These are phyloP conservation scores for Malassezia brasiliensis DNA, from an alignment of 1,284 basidiomycete genomes.

Conservation along the genomic window DNA sequence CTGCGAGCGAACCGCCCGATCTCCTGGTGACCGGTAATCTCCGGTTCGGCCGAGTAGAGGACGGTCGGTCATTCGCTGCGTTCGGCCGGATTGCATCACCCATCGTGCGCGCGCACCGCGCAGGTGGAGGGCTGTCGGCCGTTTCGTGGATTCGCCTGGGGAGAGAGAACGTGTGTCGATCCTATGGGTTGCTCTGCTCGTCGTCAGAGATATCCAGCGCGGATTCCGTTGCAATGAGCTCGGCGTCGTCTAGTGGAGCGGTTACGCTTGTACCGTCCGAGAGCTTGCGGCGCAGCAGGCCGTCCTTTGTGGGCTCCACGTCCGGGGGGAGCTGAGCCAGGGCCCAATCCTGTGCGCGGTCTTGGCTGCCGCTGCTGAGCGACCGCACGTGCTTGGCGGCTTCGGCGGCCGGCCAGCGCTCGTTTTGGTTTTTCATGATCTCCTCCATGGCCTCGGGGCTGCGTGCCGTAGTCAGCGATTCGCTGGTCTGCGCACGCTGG, in stretches of 20 bases:
- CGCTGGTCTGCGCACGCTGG: not conserved
- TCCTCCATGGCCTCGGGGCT: conserved; percentile 11
- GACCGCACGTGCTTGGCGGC: conserved; percentile 2
- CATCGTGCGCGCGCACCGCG: no score
- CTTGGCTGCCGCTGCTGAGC: conserved; percentile 1
- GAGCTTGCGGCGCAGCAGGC: conserved; percentile 32
- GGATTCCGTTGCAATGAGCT: not conserved
- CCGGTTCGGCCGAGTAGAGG: conserved; percentile 1
- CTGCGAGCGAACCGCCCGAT: not conserved
- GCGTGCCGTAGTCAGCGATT: conserved; percentile 22
- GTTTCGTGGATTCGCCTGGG: not conserved
- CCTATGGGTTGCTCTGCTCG: not conserved
- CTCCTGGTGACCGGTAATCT: not conserved
- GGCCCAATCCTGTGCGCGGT: conserved; percentile 5
- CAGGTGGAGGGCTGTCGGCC: not conserved
- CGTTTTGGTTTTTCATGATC: not conserved
- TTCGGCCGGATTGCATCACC: no score
- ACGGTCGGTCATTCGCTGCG: not conserved
- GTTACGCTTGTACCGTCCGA: conserved; percentile 35
- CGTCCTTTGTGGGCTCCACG: conserved; percentile 21
- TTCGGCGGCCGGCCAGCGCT: conserved; percentile 12
- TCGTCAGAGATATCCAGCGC: not conserved
- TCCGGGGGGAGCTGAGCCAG: conserved; percentile 7
- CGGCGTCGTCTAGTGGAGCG: conserved; percentile 41
- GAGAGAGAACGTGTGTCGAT: not conserved